Evolutionary conservation across 2,329 filamentous ascomycete genomes (phyloP), one percentile per base, ranked within the genome.

Genomic region (Myriosclerotinia duriaeana): DNA sequence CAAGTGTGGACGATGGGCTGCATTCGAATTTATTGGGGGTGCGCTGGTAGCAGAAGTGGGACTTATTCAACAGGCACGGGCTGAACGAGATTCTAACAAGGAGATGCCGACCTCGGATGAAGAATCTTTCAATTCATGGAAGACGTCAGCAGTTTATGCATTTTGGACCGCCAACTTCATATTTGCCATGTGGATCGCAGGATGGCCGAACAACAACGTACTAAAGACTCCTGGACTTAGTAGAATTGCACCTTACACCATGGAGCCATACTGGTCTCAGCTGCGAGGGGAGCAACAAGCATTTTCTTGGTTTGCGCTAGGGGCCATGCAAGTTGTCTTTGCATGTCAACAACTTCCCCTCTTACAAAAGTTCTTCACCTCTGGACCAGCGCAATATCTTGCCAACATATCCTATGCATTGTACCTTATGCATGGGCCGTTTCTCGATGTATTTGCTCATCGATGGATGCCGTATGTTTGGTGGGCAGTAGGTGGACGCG

Each of bases 371-470:
- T 79, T 82, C 42, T 83, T 86, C 71, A 82, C 81, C 61, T 79
- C 78, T 5, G 73, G 77, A 0, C 69, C 83, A 12, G 81, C 82
- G 17, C 84, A 84, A 70, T 87, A 87, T 72, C 80, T 84, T 26
- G 85, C 82, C 12, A 79, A 80, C 36, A 82, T 87, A 68, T 85
- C 83, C 65, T 87, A 83, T 69, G 82, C 84, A 3, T 77, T 87
- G 3, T 87, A 87, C 70, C 78, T 87, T 9, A 80, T 83, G 36
- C 85, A 87, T 71, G 84, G 85, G 0, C 80, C 80, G 3, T 77
- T 83, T 14, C 73, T 85, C 20, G 79, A 78, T 5, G 65, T 67
- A 11, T 54, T 74, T 14, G 72, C 72, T 53, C 72, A 72, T 5
- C 50, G 68, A n/a, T 62, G 72, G 22, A 61, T 59, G 34, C 79